These are phyloP conservation scores for Hymenoscyphus linearis DNA, from an alignment of 2,329 filamentous ascomycete species.

Conservation along the genomic window DNA sequence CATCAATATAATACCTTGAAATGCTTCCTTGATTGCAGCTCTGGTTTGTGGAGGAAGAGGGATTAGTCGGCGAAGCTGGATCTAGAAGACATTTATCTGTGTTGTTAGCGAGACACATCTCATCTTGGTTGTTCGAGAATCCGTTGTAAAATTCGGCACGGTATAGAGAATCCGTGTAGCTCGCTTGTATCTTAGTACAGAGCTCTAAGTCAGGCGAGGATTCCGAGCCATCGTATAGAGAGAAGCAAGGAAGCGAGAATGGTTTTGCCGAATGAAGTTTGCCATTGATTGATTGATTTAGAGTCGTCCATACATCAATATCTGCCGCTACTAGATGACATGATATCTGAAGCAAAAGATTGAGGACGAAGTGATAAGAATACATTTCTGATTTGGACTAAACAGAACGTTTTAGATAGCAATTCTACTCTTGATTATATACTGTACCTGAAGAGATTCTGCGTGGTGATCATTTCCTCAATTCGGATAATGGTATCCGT, in stretches of 20 bases:
- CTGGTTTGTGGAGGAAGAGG: neutral
- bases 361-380: neutral
- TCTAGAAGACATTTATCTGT: neutral
- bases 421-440: neutral
- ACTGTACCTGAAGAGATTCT: neutral
- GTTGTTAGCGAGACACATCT: neutral
- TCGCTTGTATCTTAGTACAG: neutral
- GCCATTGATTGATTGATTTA: neutral
- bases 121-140: neutral
- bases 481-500: neutral
- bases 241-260: neutral
- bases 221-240: neutral
- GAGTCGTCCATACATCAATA: neutral
- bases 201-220: neutral
- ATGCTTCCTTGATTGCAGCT: slow-evolving; percentile 1
- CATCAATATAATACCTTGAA: neutral
- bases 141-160: neutral
- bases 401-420: neutral
- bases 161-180: neutral
- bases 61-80: neutral
- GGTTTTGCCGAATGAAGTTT: neutral
- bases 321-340: neutral
- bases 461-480: neutral
- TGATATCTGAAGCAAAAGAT: neutral
- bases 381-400: neutral